Evolutionary conservation across 306 rosid genomes (phyloP).

Genomic region (Ormosia emarginata): DNA sequence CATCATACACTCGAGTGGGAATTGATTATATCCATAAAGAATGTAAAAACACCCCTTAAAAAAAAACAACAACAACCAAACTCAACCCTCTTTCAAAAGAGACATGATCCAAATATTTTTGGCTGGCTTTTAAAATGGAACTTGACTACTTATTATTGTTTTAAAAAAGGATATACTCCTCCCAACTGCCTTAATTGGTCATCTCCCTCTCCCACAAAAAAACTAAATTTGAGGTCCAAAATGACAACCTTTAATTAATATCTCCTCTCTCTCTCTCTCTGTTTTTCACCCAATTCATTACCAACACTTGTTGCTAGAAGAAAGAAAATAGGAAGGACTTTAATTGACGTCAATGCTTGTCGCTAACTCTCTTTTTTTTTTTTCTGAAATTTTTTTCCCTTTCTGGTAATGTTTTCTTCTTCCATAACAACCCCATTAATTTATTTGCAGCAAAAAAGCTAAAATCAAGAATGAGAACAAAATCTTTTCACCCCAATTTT

Average conservation of each 20-base stretch:
- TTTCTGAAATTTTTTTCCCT: neutral
- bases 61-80: neutral
- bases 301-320: constrained; percentile 4
- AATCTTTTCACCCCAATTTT: too few species aligned
- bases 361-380: neutral
- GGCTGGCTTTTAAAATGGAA: constrained; percentile 32
- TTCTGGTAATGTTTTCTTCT: neutral
- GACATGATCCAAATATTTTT: constrained; percentile 17
- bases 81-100: constrained; percentile 6
- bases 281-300: neutral
- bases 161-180: constrained; percentile 24
- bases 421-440: constrained; percentile 23
- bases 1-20: too few species aligned
- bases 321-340: neutral
- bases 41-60: too few species aligned
- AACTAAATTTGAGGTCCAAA: constrained; percentile 4
- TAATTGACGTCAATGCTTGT: neutral
- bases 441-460: neutral
- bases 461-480: neutral
- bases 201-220: constrained; percentile 10
- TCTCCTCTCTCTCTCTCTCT: neutral
- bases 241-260: constrained; percentile 6
- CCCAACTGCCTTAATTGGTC: constrained; percentile 29
- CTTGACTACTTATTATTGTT: constrained; percentile 16
- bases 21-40: too few species aligned